Evolutionary conservation across 371 early-diverging fungal species (phyloP).

Genomic region (Mucor sp.): DNA sequence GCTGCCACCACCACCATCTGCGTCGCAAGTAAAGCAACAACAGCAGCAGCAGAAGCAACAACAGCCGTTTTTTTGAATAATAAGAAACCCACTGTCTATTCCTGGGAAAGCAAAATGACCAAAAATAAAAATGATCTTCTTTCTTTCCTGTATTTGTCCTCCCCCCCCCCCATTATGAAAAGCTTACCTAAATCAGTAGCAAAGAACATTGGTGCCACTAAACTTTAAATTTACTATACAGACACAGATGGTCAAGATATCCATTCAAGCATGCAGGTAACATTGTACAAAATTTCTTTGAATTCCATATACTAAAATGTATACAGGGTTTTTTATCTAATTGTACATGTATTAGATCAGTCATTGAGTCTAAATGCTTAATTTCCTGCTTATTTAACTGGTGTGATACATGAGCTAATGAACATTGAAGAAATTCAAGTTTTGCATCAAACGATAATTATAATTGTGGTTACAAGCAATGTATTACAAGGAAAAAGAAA

Average conservation of each 20-base stretch:
- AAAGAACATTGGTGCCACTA: constrained; percentile 10
- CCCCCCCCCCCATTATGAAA: not conserved
- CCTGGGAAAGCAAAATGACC: not conserved
- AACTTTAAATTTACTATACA: not conserved
- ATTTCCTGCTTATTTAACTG: not conserved
- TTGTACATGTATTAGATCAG: not conserved
- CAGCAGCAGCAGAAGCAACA: constrained; percentile 35
- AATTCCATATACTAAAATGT: not conserved
- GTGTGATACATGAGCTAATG: not conserved
- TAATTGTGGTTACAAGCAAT: not conserved
- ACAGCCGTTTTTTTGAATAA: constrained; percentile 22
- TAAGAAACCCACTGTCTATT: not conserved
- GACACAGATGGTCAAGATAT: not conserved
- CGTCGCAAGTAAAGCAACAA: constrained; percentile 54
- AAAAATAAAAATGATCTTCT: constrained; percentile 3
- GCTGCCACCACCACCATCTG: constrained; percentile 58
- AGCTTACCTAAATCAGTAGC: not conserved
- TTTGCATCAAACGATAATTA: not conserved
- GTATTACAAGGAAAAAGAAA: not conserved
- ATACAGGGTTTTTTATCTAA: not conserved
- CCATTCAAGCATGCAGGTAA: not conserved
- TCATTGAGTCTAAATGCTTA: not conserved
- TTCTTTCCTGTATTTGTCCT: not conserved
- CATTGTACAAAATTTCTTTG: not conserved
- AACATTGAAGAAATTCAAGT: not conserved